Percentiles rank a stretch among this genome's conserved stretches.
Evolutionary conservation across 192 early-diverging fungal genomes (phyloP).

Genomic region (Backusella morwellensis): DNA sequence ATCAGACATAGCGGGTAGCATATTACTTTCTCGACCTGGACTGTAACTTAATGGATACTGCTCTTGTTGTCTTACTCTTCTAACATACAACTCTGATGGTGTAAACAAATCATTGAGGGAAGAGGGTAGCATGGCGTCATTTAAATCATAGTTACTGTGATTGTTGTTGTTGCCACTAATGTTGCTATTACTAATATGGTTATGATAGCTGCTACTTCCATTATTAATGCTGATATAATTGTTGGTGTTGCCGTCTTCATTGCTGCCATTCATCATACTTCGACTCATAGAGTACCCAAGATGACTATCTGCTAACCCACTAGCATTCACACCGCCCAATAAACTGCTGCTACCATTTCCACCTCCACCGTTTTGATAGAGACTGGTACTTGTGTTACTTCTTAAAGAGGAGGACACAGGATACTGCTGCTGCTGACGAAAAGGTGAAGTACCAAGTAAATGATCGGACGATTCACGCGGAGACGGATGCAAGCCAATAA

Average conservation of each 20-base stretch:
- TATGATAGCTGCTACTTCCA: background rate
- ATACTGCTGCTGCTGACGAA: conserved; percentile 8
- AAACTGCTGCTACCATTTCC: background rate
- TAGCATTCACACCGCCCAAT: background rate
- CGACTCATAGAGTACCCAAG: background rate
- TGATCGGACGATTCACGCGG: conserved; percentile 16
- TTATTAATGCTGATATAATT: background rate
- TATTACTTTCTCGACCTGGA: background rate
- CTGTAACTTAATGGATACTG: background rate
- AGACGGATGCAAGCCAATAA: conserved; percentile 7
- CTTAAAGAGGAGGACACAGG: conserved; percentile 3
- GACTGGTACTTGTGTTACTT: background rate
- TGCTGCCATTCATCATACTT: background rate
- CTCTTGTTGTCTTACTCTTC: background rate
- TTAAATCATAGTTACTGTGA: conserved; percentile 31
- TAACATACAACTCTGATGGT: conserved; percentile 32
- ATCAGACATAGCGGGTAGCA: background rate
- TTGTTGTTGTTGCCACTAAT: conserved; percentile 4
- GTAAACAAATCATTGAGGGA: conserved; percentile 56
- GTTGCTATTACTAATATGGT: background rate
- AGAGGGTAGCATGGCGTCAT: conserved; percentile 46
- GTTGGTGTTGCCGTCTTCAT: background rate
- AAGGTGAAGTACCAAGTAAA: conserved; percentile 2
- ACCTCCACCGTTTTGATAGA: background rate
- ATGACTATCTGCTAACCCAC: background rate